Base-by-base conservation (phyloP, 352 stramenopile species). In the Thraustochytrium striatum region DNA sequence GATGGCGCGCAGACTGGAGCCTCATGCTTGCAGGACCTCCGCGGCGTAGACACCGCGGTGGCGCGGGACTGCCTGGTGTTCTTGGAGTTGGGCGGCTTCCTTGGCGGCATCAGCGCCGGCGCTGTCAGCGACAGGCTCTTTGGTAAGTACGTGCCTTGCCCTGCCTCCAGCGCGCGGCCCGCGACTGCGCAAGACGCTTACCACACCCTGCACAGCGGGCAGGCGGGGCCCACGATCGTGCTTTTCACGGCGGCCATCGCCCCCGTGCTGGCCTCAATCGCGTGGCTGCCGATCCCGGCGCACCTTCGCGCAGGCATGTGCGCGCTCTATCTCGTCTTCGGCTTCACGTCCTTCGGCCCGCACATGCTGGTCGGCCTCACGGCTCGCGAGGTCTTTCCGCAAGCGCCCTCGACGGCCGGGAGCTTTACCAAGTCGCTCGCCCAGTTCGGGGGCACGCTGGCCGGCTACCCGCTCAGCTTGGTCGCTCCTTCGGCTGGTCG, bases 291-390 rank as follows among this genome's bases (percentile, higher is more conserved):
- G 25, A 68, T 75, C 2, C 65, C 44, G 2, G 50, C 58, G 1
- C 1, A 25, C 30, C 9, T 75, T 3, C 1, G 2, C 1, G 5
- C 36, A 3, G 35, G 32, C 11, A 30, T 75, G 7, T 25, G 41
- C 39, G 25, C 21, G 25, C 43, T 75, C 3, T 75, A 75, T 30
- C 61, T 75, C 61, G 11, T 44, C 28, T 75, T 75, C 41, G 65
- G 65, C 0, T 61, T 75, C 50, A 61, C 61, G 7, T 75, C 65
- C 30, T 75, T 75, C 36, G 65, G 65, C 8, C 65, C 65, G 30
- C 65, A 75, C 36, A 61, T 75, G 43, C 65, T 75, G 9, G 65
- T 75, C 16, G 65, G 65, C 5, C 65, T 75, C 28, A 72, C 65
- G 5, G 65, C 65, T 3, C 65, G 65, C 13, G 65, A 75, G 36